Evolutionary conservation across 345 rosid species (phyloP), one percentile per base, ranked within the genome.

Genomic region (Lumnitzera racemosa): DNA sequence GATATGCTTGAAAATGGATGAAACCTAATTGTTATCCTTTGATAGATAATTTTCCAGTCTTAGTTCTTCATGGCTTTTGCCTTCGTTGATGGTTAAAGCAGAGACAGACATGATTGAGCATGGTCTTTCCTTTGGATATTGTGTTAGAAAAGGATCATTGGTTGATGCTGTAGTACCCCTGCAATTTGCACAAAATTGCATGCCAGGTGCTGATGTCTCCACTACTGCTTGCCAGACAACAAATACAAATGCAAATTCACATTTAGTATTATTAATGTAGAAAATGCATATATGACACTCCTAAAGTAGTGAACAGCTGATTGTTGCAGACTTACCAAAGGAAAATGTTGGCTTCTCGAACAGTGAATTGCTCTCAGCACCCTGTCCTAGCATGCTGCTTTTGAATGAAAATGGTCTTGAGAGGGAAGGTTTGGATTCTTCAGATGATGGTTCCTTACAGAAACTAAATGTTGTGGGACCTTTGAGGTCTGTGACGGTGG

Each of bases 11-110:
- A 36, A 36, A 36, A 27, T 5, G 43, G 43, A 36, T 9, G 7
- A 1, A 36, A 1, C 10, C 43, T 36, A 36, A 36, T 36, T 9
- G 43, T 36, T 36, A 36, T 9, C 43, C 43, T 36, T 6, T 36
- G 43, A 36, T 36, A 36, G 56, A 16, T 53, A 53, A 53, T 53
- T 0, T 25, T 59, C 62, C 62, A 50, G 25, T 59, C 53, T 46
- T 27, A 47, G 16, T 49, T 59, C 62, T 24, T 47, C 62, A 23
- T 48, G 62, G 49, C 62, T 59, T 20, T 14, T 47, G 36, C 25
- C 53, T 25, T 47, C 49, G 11, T 59, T 58, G 12, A 24, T 6
- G 49, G 62, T 43, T 36, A 49, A 12, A 23, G 51, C 51, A 2
- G 62, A 59, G 24, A 46, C 15, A 47, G 62, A 59, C 58, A 59